phyloP scores from a whole-genome alignment of 345 rosid genomes.

The Citropsis articulata region DNA sequence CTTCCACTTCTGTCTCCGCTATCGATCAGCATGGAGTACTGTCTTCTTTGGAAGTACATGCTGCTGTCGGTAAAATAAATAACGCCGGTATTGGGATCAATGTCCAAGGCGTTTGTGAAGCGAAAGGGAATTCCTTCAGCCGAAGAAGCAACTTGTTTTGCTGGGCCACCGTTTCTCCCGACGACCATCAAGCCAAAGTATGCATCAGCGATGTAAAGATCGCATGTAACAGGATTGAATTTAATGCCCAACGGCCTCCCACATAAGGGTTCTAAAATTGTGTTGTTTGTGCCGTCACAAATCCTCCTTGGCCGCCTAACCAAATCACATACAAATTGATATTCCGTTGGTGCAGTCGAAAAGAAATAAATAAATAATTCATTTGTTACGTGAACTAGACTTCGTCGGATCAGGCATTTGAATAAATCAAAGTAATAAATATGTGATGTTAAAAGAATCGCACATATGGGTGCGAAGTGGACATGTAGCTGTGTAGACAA shows the following conservation, averaged over 20 bases:
- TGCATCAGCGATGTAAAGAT: constrained; percentile 63
- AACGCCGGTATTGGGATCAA: constrained; percentile 34
- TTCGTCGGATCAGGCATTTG: too few species aligned
- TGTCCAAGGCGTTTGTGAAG: constrained; percentile 44
- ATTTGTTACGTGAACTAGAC: too few species aligned
- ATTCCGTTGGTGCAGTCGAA: too few species aligned
- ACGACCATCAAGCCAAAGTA: constrained; percentile 47
- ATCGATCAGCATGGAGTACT: constrained; percentile 7
- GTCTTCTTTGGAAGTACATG: constrained; percentile 42
- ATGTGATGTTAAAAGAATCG: too few species aligned
- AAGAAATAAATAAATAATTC: too few species aligned
- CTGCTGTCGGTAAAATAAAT: constrained; percentile 59
- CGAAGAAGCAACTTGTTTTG: constrained; percentile 29
- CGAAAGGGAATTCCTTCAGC: constrained; percentile 37
- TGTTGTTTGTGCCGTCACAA: constrained; percentile 41
- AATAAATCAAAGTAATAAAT: too few species aligned
- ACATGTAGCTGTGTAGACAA: too few species aligned
- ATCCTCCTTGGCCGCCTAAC: constrained; percentile 22
- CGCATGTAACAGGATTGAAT: constrained; percentile 39
- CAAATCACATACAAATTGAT: background rate
- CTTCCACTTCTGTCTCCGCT: constrained; percentile 41
- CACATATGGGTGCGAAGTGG: too few species aligned
- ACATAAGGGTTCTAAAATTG: constrained; percentile 30
- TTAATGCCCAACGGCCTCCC: constrained; percentile 58
- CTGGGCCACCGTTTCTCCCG: constrained; percentile 42